Conservation (phyloP, 2,329 filamentous ascomycete genomes). For the Alternaria atra region DNA sequence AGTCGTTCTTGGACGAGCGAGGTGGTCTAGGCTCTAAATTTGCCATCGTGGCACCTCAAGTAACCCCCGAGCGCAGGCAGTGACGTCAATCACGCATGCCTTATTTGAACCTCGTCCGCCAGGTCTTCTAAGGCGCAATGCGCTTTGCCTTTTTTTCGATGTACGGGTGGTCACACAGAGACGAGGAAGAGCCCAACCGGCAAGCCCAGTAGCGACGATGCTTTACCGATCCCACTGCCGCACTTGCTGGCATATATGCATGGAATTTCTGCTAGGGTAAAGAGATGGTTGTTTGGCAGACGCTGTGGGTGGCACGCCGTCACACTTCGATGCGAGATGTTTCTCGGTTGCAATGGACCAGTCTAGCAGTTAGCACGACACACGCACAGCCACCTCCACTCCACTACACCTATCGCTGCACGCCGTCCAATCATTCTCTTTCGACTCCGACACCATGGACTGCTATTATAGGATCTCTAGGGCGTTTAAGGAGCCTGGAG, state of each 20-base stretch:
- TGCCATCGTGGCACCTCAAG: slow-evolving; percentile 2
- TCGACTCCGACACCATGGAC: background rate
- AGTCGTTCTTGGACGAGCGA: background rate
- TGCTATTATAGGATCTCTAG: background rate
- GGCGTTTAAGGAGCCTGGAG: background rate
- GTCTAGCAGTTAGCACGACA: background rate
- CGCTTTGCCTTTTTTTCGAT: background rate
- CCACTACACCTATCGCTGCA: background rate
- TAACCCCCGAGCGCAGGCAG: background rate
- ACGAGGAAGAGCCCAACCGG: background rate
- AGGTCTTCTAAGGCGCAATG: background rate
- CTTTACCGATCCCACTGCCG: background rate
- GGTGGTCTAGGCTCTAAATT: slow-evolving; percentile 1
- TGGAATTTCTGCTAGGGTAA: background rate
- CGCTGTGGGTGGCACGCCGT: background rate
- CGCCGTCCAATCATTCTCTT: slow-evolving; percentile 2
- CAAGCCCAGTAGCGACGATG: background rate
- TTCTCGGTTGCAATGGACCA: background rate
- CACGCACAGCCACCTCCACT: slow-evolving; percentile 7
- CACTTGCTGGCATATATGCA: background rate
- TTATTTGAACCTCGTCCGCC: slow-evolving; percentile 3
- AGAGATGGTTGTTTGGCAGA: background rate
- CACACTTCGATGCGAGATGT: background rate
- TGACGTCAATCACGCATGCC: slow-evolving; percentile 4
- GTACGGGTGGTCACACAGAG: background rate